phyloP scores from a whole-genome alignment of 495 filamentous ascomycete species.

The Aspergillus haitiensis region DNA sequence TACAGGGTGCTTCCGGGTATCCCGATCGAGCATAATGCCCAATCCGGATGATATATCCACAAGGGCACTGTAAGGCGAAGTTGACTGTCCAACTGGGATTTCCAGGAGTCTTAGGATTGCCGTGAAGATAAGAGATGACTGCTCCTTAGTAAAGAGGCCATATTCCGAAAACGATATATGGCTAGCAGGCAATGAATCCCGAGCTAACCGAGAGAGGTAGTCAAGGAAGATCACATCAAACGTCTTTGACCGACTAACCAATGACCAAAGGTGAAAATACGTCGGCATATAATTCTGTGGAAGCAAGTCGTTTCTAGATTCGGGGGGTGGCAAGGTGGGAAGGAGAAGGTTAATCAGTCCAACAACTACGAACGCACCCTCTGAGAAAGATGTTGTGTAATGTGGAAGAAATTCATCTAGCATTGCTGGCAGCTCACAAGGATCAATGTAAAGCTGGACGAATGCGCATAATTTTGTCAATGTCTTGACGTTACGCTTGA shows the following conservation, averaged over 20 bases:
- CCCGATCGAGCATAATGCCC: conserved; percentile 82
- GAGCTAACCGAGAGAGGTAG: conserved; percentile 78
- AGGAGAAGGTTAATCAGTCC: conserved; percentile 83
- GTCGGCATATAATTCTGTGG: conserved; percentile 85
- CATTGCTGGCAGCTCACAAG: conserved; percentile 78
- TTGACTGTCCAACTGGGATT: conserved; percentile 95
- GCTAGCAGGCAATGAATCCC: conserved; percentile 72
- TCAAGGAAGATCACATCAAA: conserved; percentile 89
- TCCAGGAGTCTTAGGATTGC: conserved; percentile 85
- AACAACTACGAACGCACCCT: conserved; percentile 84
- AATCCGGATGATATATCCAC: conserved; percentile 82
- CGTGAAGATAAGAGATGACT: conserved; percentile 91
- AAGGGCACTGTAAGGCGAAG: conserved; percentile 79
- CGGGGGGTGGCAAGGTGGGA: conserved; percentile 77
- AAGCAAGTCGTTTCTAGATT: conserved; percentile 66
- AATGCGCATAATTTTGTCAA: conserved; percentile 87
- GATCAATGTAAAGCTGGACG: conserved; percentile 89
- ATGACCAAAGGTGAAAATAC: conserved; percentile 94
- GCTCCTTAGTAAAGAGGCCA: conserved; percentile 89
- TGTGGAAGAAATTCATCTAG: conserved; percentile 94
- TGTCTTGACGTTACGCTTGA: conserved; percentile 69
- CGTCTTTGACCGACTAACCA: conserved; percentile 83
- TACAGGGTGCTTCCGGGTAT: conserved; percentile 87
- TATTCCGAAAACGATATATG: conserved; percentile 82
- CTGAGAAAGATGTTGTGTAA: conserved; percentile 88